These are phyloP conservation scores for Bullera alba DNA, from an alignment of 768 basidiomycete genomes.

Conservation along the genomic window DNA sequence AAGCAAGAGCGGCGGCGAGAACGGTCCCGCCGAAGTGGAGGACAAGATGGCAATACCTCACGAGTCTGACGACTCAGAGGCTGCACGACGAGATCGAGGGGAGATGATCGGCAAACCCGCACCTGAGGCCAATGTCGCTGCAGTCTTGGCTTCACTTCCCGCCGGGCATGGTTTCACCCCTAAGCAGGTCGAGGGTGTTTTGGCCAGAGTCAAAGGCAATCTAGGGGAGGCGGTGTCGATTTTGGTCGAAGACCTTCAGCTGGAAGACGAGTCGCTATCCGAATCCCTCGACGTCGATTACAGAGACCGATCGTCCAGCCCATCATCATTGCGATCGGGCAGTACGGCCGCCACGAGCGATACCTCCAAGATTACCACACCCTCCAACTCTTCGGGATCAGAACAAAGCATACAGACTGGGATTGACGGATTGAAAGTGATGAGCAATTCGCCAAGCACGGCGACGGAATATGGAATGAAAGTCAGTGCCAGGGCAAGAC, in stretches of 20 bases:
- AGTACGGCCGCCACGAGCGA: not conserved
- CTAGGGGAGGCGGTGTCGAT: conserved; percentile 31
- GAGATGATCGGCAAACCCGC: conserved; percentile 1
- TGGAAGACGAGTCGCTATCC: not conserved
- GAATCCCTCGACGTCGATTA: not conserved
- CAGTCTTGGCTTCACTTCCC: conserved; percentile 20
- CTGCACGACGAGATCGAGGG: conserved; percentile 16
- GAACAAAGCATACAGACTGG: too few species aligned
- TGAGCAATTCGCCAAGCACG: too few species aligned
- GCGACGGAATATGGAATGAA: too few species aligned
- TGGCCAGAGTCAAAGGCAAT: conserved; percentile 23
- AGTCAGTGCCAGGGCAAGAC: too few species aligned
- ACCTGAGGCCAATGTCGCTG: not conserved
- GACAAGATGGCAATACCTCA: conserved; percentile 31
- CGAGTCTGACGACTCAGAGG: conserved; percentile 21
- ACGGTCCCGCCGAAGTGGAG: conserved; percentile 34
- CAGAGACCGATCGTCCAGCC: not conserved
- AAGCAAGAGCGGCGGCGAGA: conserved; percentile 26
- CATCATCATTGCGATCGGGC: not conserved
- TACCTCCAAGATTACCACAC: not conserved
- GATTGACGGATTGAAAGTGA: too few species aligned
- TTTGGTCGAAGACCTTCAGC: conserved; percentile 20
- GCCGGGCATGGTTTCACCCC: conserved; percentile 15
- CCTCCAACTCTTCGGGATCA: too few species aligned
- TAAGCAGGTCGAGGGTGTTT: conserved; percentile 7